These are phyloP conservation scores for Gracilariopsis chorda DNA, from an alignment of 23 red algal species.

Conservation along the genomic window DNA sequence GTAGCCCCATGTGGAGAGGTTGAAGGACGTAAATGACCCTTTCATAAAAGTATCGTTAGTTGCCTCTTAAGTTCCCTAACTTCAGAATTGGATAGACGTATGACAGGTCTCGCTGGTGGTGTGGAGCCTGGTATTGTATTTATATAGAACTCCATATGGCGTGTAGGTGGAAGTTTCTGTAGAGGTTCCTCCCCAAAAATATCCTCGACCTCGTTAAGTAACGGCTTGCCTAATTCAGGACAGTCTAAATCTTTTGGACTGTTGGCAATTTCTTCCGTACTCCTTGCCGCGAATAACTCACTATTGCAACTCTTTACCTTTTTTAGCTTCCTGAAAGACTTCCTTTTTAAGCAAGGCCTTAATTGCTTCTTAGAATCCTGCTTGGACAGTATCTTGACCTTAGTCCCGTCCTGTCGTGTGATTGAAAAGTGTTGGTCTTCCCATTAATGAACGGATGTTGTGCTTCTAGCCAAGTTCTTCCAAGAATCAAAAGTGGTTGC, in stretches of 20 bases:
- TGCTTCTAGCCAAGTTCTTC: background rate
- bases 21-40: background rate
- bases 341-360: slow-evolving; percentile 8
- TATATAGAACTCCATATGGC: background rate
- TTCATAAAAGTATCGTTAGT: background rate
- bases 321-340: background rate
- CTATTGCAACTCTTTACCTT: background rate
- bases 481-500: background rate
- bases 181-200: slow-evolving; percentile 12
- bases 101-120: background rate
- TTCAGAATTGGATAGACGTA: background rate
- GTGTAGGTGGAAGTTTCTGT: background rate
- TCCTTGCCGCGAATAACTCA: too few species aligned
- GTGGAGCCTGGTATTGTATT: background rate
- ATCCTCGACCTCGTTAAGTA: background rate
- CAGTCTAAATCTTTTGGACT: background rate
- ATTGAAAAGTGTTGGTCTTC: background rate
- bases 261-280: too few species aligned
- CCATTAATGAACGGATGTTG: background rate
- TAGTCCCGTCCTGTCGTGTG: background rate
- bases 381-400: background rate
- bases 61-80: slow-evolving; percentile 2
- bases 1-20: background rate
- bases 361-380: background rate
- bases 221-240: background rate